These are phyloP conservation scores for Vaccinium macrocarpon DNA, from an alignment of 148 eudicot genomes.

Conservation along the genomic window DNA sequence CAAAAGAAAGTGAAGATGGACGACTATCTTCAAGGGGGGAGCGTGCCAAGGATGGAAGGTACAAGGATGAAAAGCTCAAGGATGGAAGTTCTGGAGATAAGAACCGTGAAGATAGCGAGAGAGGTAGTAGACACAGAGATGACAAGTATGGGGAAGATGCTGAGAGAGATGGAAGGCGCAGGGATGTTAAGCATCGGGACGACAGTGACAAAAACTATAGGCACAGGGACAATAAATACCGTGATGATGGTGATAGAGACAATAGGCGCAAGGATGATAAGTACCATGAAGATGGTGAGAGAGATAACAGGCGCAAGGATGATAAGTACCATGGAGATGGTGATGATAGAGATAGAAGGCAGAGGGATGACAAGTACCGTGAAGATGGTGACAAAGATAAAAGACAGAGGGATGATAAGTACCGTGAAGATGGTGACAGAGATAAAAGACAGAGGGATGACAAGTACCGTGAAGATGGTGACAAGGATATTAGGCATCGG, in stretches of 20 bases:
- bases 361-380: slow-evolving; percentile 32
- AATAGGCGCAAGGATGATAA: slow-evolving; percentile 33
- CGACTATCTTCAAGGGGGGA: slow-evolving; percentile 58
- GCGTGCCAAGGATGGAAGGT: slow-evolving; percentile 46
- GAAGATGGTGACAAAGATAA: slow-evolving; percentile 39
- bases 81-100: slow-evolving; percentile 50
- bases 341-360: slow-evolving; percentile 53
- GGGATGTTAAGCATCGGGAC: slow-evolving; percentile 22
- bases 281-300: slow-evolving; percentile 27
- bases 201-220: slow-evolving; percentile 12
- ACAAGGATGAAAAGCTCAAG: slow-evolving; percentile 57
- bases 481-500: slow-evolving; percentile 13
- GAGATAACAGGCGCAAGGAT: slow-evolving; percentile 17
- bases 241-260: slow-evolving; percentile 40
- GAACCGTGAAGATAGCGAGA: slow-evolving; percentile 42
- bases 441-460: slow-evolving; percentile 38
- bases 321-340: slow-evolving; percentile 25
- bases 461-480: slow-evolving; percentile 26
- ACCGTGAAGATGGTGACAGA: slow-evolving; percentile 34
- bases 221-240: slow-evolving; percentile 25
- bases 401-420: slow-evolving; percentile 33
- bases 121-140: slow-evolving; percentile 54
- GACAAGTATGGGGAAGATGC: slow-evolving; percentile 23
- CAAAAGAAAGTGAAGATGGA: slow-evolving; percentile 50
- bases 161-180: slow-evolving; percentile 17